Evolutionary conservation across 2,329 filamentous ascomycete species (phyloP), one percentile per base, ranked within the genome.

Genomic region (Raffaelea deltoideospora): DNA sequence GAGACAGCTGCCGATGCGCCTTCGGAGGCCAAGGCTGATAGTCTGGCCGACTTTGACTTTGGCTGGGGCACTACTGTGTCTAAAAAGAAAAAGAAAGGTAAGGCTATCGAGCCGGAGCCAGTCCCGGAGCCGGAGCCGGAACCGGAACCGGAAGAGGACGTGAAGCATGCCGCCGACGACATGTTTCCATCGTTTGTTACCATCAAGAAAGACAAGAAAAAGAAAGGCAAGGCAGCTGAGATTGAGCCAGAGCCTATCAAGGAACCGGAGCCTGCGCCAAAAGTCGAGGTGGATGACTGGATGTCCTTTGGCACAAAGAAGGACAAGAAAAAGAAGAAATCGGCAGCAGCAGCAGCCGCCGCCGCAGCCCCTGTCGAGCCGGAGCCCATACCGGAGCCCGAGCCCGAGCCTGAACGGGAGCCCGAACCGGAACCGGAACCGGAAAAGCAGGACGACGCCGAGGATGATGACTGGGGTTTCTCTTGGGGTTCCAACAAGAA

Each of bases 391-490:
- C 34, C 39, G 20, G 36, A 37, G 14, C 36, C 36, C 30, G 17
- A 35, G 31, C 31, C 34, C 9, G 37, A 37, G 7, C 33, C 34
- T 10, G 38, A 33, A 17, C 6, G 11, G 18, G 22, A 21, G 22
- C 18, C 31, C 4, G 31, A 37, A n/a, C 18, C 33, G 1, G 44
- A 26, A 14, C 35, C 27, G 10, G 43, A 43, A 21, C 29, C 40
- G 3, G 33, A 38, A 13, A 43, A 46, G 19, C 40, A 45, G 23
- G 43, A 41, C 14, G 43, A 43, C n/a, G 13, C 55, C 18, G 53
- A 54, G 33, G 65, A 57, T 61, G 60, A 50, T 42, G 63, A 59
- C 53, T 54, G 50, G 44, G 56, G 57, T 35, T 48, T 56, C 21
- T 33, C 22, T 17, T 50, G 47, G 44, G 45, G 43, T 14, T 33